Evolutionary conservation across 176 grass and related monocot genomes (phyloP).

Genomic region (Rhynchospora tenuis): DNA sequence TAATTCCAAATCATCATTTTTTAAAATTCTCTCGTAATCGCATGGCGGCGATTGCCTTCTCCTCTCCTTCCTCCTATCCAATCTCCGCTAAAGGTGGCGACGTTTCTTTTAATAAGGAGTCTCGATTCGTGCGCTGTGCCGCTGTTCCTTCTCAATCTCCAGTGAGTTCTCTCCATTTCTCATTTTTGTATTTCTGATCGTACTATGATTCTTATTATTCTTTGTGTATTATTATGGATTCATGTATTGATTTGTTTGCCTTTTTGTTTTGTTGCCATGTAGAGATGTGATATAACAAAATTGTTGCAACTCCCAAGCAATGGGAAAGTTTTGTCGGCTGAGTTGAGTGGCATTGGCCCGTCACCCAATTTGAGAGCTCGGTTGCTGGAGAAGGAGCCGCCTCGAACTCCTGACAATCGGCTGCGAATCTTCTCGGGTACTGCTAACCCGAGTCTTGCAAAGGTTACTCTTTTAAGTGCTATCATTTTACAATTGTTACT

Average conservation of each 20-base stretch:
- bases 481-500: not conserved
- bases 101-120: not conserved
- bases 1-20: not conserved
- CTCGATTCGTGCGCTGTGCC: constrained; percentile 18
- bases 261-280: not conserved
- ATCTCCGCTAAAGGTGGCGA: constrained; percentile 8
- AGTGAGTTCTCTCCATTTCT: constrained; percentile 29
- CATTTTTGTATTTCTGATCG: not conserved
- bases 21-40: not conserved
- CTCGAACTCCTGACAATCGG: constrained; percentile 30
- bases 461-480: constrained; percentile 26
- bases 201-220: not conserved
- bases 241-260: not conserved
- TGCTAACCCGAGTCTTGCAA: constrained; percentile 57
- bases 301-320: constrained; percentile 1
- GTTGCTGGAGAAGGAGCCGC: not conserved
- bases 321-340: not conserved
- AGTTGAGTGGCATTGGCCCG: not conserved
- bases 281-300: constrained; percentile 2
- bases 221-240: not conserved
- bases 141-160: constrained; percentile 33
- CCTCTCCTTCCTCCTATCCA: not conserved
- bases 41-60: constrained; percentile 31
- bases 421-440: constrained; percentile 83
- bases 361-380: not conserved